Base-by-base conservation (phyloP, 495 filamentous ascomycete species). In the Lasiosphaeris hirsuta region DNA sequence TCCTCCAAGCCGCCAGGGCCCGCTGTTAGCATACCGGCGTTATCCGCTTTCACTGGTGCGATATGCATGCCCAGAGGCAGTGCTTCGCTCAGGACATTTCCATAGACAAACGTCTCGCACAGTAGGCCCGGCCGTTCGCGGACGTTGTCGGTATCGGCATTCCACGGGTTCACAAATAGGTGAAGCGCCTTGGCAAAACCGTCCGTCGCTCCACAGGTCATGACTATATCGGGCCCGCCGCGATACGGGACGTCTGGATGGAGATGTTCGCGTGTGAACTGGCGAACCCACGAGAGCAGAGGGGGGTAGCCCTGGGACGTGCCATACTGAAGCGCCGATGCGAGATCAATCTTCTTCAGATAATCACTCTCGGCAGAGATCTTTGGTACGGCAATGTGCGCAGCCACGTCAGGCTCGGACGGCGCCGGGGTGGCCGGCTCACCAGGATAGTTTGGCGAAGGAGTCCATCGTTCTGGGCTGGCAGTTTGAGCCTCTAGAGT, bases 251-350 rank as follows among this genome's bases (percentile, higher is more conserved):
- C 79, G 62, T 86, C 86, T 2, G 79, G 90, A 63, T 96, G 90
- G 36, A 96, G 78, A 63, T 89, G 79, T 15, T 91, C 79, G 39
- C 84, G 81, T 3, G 86, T 79, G 71, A 96, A 93, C 63, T 90
- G 79, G 41, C 86, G 84, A 50, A 96, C 69, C 71, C 91, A 96
- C 39, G 78, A 78, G 45, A 82, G 80, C 11, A 97, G 75, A 0
- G 90, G 83, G 0, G 84, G 86, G 58, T 95, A 89, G 23, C 93
- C 93, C 48, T 86, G 75, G 0, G 87, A 83, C 3, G 80, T 82
- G 56, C 89, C 89, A 75, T 97, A 97, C 70, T 97, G 93, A 7
- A 97, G 77, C 8, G 90, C 90, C 1, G 87, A 87, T 51, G 80
- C 76, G 15, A 96, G 72, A 70, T 97, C 92, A 64, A 96, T 90